Evolutionary conservation across 1,139 yeast genomes (phyloP), one percentile per base, ranked within the genome.

Genomic region (Debaryomyces nepalensis): DNA sequence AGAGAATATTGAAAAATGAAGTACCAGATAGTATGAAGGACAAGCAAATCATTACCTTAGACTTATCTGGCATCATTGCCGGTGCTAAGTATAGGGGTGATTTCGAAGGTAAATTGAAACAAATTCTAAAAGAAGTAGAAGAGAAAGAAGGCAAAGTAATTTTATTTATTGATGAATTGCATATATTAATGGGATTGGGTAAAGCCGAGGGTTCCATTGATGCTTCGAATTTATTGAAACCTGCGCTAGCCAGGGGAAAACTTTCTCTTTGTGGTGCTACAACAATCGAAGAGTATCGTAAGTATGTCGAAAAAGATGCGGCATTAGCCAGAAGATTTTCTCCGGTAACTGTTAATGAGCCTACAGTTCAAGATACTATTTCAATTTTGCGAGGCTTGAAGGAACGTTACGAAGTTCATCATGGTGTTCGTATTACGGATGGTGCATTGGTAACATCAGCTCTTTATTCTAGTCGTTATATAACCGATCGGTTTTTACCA

Each of bases 21-120:
- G 99, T 93, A 1, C 99, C 99, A 0, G 98, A 93, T 48, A 81
- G 90, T 39, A 83, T 93, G 84, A 87, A 88, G 58, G 82, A 86
- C 44, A 91, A 93, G 62, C 79, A 81, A 49, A 84, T 93, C 21
- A 78, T 90, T 33, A 82, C 97, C 0, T 70, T 93, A 40, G 99
- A 93, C 61, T 71, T 91, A 44, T 97, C 97, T 3, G 83, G 90
- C 3, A 75, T 93, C 48, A 90, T 93, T 32, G 87, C 96, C 1
- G 98, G 98, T 14, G 95, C 98, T 11, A 93, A 93, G 63, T 93
- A 79, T 65, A 78, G 97, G 50, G 99, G 99, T 48, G 99, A 93
- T 58, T 91, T 93, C 61, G 99, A 93, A 64, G 95, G 87, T 57
- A 81, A 97, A 50, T 70, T 93, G 54, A 93, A 91, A 62, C 73